Percentiles rank a stretch among this genome's conserved stretches.
Evolutionary conservation across 1,284 basidiomycete genomes (phyloP).

Genomic region (Paramarasmius palmivorus): DNA sequence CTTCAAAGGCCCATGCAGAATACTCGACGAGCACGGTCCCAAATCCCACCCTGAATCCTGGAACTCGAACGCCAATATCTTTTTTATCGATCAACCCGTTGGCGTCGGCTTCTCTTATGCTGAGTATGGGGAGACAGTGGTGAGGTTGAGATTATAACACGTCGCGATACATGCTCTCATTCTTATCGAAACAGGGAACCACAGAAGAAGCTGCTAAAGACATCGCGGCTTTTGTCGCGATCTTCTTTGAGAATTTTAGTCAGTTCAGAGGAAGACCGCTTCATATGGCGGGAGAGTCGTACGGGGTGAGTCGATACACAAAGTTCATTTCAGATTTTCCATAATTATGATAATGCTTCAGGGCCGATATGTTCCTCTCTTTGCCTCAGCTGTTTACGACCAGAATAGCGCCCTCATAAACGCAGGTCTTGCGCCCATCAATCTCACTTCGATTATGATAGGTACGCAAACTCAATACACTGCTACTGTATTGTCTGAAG

Average conservation of each 20-base stretch:
- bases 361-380: slow-evolving; percentile 68
- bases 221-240: slow-evolving; percentile 53
- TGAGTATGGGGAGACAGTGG: slow-evolving; percentile 65
- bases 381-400: slow-evolving; percentile 63
- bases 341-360: slow-evolving; percentile 4
- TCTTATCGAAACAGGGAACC: slow-evolving; percentile 25
- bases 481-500: neutral
- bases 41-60: slow-evolving; percentile 62
- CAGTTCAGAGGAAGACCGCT: slow-evolving; percentile 57
- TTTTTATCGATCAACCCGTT: slow-evolving; percentile 71
- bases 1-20: slow-evolving; percentile 46
- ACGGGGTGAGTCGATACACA: slow-evolving; percentile 45
- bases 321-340: neutral
- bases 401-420: slow-evolving; percentile 50
- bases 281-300: slow-evolving; percentile 76
- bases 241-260: slow-evolving; percentile 60
- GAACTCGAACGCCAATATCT: slow-evolving; percentile 70
- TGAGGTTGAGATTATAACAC: slow-evolving; percentile 25
- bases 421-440: slow-evolving; percentile 54
- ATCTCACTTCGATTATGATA: slow-evolving; percentile 63
- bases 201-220: slow-evolving; percentile 57
- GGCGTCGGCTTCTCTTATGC: slow-evolving; percentile 76
- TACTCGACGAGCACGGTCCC: slow-evolving; percentile 43
- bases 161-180: neutral
- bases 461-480: too few relatives aligned